Evolutionary conservation across 352 stramenopile genomes (phyloP).

Genomic region (Vaucheria bursata): DNA sequence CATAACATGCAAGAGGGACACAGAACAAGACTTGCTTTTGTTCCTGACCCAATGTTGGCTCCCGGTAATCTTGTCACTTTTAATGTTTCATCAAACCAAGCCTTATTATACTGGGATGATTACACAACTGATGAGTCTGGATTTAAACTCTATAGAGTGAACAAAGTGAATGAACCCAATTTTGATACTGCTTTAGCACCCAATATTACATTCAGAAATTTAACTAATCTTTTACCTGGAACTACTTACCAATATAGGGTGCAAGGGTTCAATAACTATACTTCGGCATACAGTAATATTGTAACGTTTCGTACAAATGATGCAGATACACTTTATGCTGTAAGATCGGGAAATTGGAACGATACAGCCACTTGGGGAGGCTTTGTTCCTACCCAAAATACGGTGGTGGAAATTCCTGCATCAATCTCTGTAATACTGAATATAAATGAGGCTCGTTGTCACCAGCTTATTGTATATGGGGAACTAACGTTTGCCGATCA

Average conservation of each 20-base stretch:
- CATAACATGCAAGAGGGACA: slow-evolving; percentile 6
- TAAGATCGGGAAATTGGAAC: slow-evolving; percentile 7
- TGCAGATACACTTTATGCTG: slow-evolving; percentile 7
- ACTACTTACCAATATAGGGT: slow-evolving; percentile 8
- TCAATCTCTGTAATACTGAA: slow-evolving; percentile 8
- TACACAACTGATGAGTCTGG: slow-evolving; percentile 6
- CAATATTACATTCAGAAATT: slow-evolving; percentile 9
- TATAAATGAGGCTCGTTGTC: slow-evolving; percentile 7
- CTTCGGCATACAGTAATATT: slow-evolving; percentile 8
- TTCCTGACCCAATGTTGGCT: slow-evolving; percentile 5
- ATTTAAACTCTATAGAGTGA: slow-evolving; percentile 9
- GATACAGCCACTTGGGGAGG: slow-evolving; percentile 4
- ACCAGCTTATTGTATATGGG: slow-evolving; percentile 7
- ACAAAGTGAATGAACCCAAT: slow-evolving; percentile 8
- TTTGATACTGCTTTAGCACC: slow-evolving; percentile 7
- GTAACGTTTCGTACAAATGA: slow-evolving; percentile 8
- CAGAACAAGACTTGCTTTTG: slow-evolving; percentile 7
- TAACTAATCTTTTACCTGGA: slow-evolving; percentile 8
- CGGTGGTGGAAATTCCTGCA: slow-evolving; percentile 4
- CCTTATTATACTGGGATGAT: slow-evolving; percentile 8
- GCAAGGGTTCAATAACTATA: slow-evolving; percentile 8
- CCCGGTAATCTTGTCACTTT: slow-evolving; percentile 6
- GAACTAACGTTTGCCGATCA: slow-evolving; percentile 6
- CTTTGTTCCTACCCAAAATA: slow-evolving; percentile 8
- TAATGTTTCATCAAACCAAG: slow-evolving; percentile 8